Evolutionary conservation across 345 rosid species (phyloP).

Genomic region (Bruguiera sexangula): DNA sequence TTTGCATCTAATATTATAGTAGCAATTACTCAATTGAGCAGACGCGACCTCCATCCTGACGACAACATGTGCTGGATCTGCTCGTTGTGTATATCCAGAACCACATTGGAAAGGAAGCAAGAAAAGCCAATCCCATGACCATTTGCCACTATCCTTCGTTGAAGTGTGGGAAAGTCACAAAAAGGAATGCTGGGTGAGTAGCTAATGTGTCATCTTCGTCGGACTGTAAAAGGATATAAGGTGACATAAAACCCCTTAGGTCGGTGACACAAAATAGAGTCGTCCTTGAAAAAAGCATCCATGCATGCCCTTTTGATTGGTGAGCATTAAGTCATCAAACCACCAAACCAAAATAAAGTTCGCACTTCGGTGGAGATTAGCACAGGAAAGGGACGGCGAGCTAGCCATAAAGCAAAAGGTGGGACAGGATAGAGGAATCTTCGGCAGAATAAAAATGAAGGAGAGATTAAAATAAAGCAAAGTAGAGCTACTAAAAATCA

Average conservation of each 20-base stretch:
- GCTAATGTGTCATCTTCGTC: slow-evolving; percentile 5
- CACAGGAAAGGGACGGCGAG: slow-evolving; percentile 11
- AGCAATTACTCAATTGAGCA: too few species aligned
- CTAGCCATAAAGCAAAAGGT: slow-evolving; percentile 27
- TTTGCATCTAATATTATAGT: too few species aligned
- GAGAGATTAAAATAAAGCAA: slow-evolving; percentile 5
- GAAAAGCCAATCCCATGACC: too few species aligned
- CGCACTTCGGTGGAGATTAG: neutral
- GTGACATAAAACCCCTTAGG: slow-evolving; percentile 11
- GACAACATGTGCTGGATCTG: too few species aligned
- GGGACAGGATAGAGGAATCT: slow-evolving; percentile 31
- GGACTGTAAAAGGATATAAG: neutral
- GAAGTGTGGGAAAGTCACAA: slow-evolving; percentile 9
- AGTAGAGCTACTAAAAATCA: neutral
- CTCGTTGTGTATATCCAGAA: too few species aligned
- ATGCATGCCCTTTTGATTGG: slow-evolving; percentile 5
- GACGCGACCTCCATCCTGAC: too few species aligned
- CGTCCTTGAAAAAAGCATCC: slow-evolving; percentile 29
- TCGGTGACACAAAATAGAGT: slow-evolving; percentile 32
- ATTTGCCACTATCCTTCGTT: neutral
- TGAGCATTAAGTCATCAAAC: neutral
- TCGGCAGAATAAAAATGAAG: neutral
- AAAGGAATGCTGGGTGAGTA: neutral
- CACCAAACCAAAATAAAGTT: neutral
- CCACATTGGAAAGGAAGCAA: too few species aligned